These are phyloP conservation scores for Scutellaria barbata DNA, from an alignment of 257 asterid species.

Conservation along the genomic window DNA sequence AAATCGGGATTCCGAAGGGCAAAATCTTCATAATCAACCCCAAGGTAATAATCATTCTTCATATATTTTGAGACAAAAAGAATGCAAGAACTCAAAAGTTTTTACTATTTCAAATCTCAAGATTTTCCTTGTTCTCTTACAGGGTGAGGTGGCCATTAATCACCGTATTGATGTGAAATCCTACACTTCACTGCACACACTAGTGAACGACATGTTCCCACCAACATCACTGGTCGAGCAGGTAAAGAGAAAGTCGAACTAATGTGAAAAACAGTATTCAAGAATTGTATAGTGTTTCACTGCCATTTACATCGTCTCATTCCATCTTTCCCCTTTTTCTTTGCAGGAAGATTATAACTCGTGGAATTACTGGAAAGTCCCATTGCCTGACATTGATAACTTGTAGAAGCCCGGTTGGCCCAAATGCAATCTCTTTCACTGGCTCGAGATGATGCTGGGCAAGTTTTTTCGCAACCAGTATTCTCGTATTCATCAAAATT, in stretches of 20 bases:
- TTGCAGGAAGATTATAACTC: slow-evolving; percentile 87
- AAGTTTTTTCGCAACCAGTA: slow-evolving; percentile 43
- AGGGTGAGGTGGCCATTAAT: slow-evolving; percentile 99
- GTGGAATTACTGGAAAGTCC: slow-evolving; percentile 95
- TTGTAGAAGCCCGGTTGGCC: slow-evolving; percentile 40
- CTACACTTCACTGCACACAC: slow-evolving; percentile 90
- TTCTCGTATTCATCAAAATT: slow-evolving; percentile 34
- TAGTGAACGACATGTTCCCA: slow-evolving; percentile 98
- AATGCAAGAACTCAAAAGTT: neutral
- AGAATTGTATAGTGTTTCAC: neutral
- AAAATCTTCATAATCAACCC: slow-evolving; percentile 96
- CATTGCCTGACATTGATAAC: slow-evolving; percentile 65
- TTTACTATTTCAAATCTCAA: neutral
- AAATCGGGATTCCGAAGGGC: slow-evolving; percentile 98
- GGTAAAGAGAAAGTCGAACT: slow-evolving; percentile 47
- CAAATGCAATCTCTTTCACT: neutral
- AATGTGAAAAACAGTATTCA: neutral
- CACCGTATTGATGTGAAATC: slow-evolving; percentile 87
- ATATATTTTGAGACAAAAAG: neutral
- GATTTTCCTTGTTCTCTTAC: slow-evolving; percentile 30
- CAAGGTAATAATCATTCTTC: slow-evolving; percentile 54
- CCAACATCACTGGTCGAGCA: slow-evolving; percentile 93
- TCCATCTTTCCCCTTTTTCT: neutral
- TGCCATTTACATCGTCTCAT: too few species aligned
- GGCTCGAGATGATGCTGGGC: slow-evolving; percentile 49